These are phyloP conservation scores for Entrophospora sp. DNA, from an alignment of 192 early-diverging fungal genomes.

Conservation along the genomic window DNA sequence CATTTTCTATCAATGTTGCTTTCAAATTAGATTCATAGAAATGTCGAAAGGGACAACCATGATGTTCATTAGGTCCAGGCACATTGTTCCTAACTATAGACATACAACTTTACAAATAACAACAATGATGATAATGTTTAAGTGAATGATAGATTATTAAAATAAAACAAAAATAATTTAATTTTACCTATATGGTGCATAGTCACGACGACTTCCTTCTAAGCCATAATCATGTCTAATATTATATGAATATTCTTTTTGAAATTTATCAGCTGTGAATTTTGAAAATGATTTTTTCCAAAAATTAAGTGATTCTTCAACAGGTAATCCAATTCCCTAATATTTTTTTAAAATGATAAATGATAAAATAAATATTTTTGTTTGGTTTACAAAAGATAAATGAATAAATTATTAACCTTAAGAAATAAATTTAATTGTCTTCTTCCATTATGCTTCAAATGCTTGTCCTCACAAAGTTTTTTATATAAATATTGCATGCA, in stretches of 20 bases:
- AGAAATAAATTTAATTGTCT: constrained; percentile 92
- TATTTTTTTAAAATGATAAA: too few species aligned
- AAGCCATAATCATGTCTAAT: constrained; percentile 92
- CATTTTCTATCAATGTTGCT: constrained; percentile 46
- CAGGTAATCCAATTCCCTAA: constrained; percentile 72
- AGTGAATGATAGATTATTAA: background rate
- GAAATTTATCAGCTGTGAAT: constrained; percentile 81
- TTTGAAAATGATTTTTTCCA: constrained; percentile 80
- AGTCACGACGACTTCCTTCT: constrained; percentile 82
- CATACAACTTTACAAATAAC: too few species aligned
- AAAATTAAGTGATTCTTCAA: constrained; percentile 87
- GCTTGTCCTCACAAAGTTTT: constrained; percentile 60
- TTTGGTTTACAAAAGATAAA: too few species aligned
- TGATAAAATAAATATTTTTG: too few species aligned
- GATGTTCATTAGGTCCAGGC: constrained; percentile 77
- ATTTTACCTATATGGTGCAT: constrained; percentile 58
- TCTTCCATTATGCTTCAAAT: constrained; percentile 80
- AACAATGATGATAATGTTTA: too few species aligned
- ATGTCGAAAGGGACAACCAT: constrained; percentile 94
- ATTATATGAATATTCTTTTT: constrained; percentile 92
- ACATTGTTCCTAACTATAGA: constrained; percentile 76
- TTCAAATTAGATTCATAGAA: constrained; percentile 57
- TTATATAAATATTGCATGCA: constrained; percentile 85
- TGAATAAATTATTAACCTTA: too few species aligned
- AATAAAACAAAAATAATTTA: background rate